Conservation (phyloP, 2,329 filamentous ascomycete species). For the Microascus cirrosus region DNA sequence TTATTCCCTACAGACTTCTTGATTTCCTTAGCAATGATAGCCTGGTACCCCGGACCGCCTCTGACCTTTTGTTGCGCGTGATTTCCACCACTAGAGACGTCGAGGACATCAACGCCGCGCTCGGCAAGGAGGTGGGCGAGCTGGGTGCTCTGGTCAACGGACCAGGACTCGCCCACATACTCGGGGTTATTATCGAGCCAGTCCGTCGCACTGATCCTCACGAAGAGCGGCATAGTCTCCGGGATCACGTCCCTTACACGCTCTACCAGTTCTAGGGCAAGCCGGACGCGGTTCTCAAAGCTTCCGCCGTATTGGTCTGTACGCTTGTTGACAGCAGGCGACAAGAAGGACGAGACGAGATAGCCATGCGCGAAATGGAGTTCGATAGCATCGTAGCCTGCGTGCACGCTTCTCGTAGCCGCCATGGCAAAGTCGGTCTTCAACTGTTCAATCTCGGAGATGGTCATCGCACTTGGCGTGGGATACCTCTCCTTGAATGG, state of each 20-base stretch:
- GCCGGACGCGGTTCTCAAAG: slow-evolving; percentile 60
- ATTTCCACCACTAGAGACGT: slow-evolving; percentile 58
- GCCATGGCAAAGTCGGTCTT: slow-evolving; percentile 49
- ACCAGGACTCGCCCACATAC: slow-evolving; percentile 51
- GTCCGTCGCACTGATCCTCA: slow-evolving; percentile 58
- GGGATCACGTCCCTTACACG: slow-evolving; percentile 49
- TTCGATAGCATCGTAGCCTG: slow-evolving; percentile 58
- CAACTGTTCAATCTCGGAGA: slow-evolving; percentile 52
- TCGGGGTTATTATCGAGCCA: slow-evolving; percentile 54
- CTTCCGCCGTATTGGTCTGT: slow-evolving; percentile 57
- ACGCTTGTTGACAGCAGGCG: slow-evolving; percentile 56
- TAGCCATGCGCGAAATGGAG: slow-evolving; percentile 76
- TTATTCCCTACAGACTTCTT: slow-evolving; percentile 60
- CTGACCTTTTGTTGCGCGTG: slow-evolving; percentile 48
- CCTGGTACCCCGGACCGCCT: slow-evolving; percentile 57
- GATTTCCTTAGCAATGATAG: slow-evolving; percentile 55
- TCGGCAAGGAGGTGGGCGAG: slow-evolving; percentile 54
- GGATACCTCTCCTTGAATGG: slow-evolving; percentile 33
- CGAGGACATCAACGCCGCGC: slow-evolving; percentile 62
- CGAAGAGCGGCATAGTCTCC: slow-evolving; percentile 53
- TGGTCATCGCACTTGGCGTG: slow-evolving; percentile 52
- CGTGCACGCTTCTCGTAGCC: slow-evolving; percentile 43
- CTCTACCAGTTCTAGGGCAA: slow-evolving; percentile 57
- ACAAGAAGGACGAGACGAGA: slow-evolving; percentile 59
- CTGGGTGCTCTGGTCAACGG: slow-evolving; percentile 47